Evolutionary conservation across 2,329 filamentous ascomycete genomes (phyloP).

Genomic region (Nothomitra cinnamomea): DNA sequence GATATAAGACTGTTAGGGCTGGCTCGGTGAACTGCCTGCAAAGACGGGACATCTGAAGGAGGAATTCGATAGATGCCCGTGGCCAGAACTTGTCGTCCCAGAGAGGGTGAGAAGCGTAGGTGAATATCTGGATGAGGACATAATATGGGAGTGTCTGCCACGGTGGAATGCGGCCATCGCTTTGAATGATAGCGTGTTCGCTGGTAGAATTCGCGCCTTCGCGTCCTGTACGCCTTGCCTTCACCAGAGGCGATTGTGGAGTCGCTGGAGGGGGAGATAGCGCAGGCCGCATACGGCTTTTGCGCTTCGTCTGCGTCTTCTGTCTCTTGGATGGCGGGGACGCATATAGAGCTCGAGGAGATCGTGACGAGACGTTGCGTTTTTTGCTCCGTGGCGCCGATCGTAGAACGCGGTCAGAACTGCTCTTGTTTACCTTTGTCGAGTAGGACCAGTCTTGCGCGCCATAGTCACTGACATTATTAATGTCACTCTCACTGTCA

Average conservation of each 20-base stretch:
- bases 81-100: conserved; percentile 29
- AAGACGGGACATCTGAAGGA: conserved; percentile 43
- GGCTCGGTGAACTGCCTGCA: conserved; percentile 54
- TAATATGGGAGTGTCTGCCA: conserved; percentile 51
- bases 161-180: conserved; percentile 24
- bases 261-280: not conserved
- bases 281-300: not conserved
- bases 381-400: not conserved
- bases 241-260: not conserved
- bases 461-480: not conserved
- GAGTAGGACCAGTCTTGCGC: not conserved
- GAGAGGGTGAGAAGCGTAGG: conserved; percentile 44
- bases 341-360: not conserved
- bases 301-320: not conserved
- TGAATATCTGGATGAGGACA: conserved; percentile 52
- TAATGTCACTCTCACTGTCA: not conserved
- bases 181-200: not conserved
- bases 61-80: conserved; percentile 37
- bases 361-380: not conserved
- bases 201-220: not conserved
- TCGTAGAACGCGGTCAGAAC: not conserved
- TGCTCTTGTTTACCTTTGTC: too few relatives aligned
- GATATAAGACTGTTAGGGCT: conserved; percentile 55
- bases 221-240: not conserved
- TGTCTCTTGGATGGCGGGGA: not conserved